Evolutionary conservation across 2,329 filamentous ascomycete species (phyloP).

Genomic region (Talaromyces funiculosus): DNA sequence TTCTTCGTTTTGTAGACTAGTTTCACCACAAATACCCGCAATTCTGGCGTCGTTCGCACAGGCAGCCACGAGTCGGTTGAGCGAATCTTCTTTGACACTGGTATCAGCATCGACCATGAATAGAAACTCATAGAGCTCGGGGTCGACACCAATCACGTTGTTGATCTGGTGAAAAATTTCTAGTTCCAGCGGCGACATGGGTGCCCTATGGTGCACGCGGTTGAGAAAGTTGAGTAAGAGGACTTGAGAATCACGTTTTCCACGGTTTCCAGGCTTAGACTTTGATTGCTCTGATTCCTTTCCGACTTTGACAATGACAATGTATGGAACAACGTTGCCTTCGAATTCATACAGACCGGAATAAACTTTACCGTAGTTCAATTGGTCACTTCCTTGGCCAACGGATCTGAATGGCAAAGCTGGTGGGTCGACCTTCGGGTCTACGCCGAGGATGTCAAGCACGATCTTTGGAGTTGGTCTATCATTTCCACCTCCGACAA

Average conservation of each 20-base stretch:
- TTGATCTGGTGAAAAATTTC: constrained; percentile 99
- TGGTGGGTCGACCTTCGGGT: constrained; percentile 92
- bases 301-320: constrained; percentile 94
- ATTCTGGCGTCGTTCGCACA: constrained; percentile 95
- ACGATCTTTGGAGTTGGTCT: constrained; percentile 96
- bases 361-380: constrained; percentile 98
- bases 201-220: constrained; percentile 85
- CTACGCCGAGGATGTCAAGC: constrained; percentile 91
- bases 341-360: constrained; percentile 96
- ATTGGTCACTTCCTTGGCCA: constrained; percentile 79
- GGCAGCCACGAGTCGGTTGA: constrained; percentile 85
- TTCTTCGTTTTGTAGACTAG: constrained; percentile 91
- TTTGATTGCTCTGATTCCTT: constrained; percentile 91
- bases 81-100: constrained; percentile 81
- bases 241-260: constrained; percentile 97
- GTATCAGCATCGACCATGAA: constrained; percentile 98
- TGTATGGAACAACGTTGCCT: constrained; percentile 92
- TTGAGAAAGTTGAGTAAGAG: constrained; percentile 96
- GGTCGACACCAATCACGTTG: constrained; percentile 97
- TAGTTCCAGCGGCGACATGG: constrained; percentile 92
- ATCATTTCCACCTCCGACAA: constrained; percentile 93
- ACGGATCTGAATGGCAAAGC: constrained; percentile 92
- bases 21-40: constrained; percentile 95
- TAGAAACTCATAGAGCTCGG: constrained; percentile 93
- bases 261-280: constrained; percentile 92